Base-by-base conservation (phyloP, 192 early-diverging fungal genomes). In the Gigaspora rosea region DNA sequence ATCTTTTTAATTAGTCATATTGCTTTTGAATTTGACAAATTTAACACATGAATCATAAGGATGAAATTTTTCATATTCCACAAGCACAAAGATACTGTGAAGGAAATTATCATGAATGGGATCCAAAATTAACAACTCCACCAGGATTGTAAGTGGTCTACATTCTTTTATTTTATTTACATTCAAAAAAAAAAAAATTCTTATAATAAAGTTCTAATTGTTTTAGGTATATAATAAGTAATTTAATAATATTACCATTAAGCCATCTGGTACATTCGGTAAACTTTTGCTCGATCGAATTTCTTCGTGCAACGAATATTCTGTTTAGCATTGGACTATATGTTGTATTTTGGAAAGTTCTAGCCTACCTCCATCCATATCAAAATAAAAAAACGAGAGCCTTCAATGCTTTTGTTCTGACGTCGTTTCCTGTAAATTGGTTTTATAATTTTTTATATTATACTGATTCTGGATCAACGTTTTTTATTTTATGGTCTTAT, bases 71-170 rank as follows among this genome's bases (percentile, higher is more conserved):
- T 83, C 97, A 99, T 80, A 78, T 97, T 20, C 90, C 91, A 20
- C 97, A 99, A 81, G 94, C 95, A 18, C 93, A 95, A 78, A 84
- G 77, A 22, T 98, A 97, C 85, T 95, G 95, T 76, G 22, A 66
- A 3, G 91, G 91, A 20, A 80, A 88, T 57, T 98, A 86, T 78
- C 69, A 52, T 54, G 82, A 78, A 33, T 98, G 94, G 92, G 92
- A 98, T 78, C 91, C 92, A n/a, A 99, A 96, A 79, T 80, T 99
- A 33, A 99, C 97, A 0, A 99, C 97, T n/a, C 97, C 96, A 51
- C 96, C 97, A 22, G 97, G 96, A 13, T 87, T 97, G 87, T 99
- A 93, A 80, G 77, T 89, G 56, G 20, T 54, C 22, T 27, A 20
- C 10, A 32, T 51, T 22, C n/a, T 52, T n/a, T 52, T 73, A 73